Conservation (phyloP, 2,329 filamentous ascomycete species). For the Meredithiella fracta region DNA sequence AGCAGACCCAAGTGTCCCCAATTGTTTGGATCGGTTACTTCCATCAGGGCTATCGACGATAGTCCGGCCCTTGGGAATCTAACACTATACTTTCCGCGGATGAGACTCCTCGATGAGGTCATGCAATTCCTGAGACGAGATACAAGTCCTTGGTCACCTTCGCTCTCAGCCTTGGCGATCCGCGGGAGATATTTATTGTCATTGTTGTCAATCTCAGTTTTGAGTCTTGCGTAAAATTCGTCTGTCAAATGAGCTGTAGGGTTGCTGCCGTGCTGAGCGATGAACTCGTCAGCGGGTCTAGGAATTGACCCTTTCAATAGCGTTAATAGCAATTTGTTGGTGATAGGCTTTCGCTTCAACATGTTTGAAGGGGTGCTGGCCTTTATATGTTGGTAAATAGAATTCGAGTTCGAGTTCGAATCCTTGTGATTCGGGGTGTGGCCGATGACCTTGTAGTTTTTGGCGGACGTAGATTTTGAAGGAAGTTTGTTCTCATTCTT, state of each 20-base stretch:
- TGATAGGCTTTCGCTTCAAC: no score
- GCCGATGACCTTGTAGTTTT: no score
- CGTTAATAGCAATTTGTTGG: no score
- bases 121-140: slow-evolving; percentile 34
- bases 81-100: slow-evolving; percentile 42
- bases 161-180: not conserved
- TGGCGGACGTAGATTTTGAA: no score
- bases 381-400: no score
- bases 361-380: no score
- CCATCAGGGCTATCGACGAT: slow-evolving; percentile 16
- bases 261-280: not conserved
- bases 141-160: slow-evolving; percentile 19
- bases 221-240: not conserved
- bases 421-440: no score
- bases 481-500: not conserved
- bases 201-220: not conserved
- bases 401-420: no score
- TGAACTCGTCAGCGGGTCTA: not conserved
- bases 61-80: slow-evolving; percentile 22
- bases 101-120: slow-evolving; percentile 38
- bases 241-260: slow-evolving; percentile 3
- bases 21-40: no score
- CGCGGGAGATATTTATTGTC: not conserved
- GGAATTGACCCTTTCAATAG: not conserved
- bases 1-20: no score